phyloP scores from a whole-genome alignment of 345 rosid genomes.

The Capsella bursapastoris region DNA sequence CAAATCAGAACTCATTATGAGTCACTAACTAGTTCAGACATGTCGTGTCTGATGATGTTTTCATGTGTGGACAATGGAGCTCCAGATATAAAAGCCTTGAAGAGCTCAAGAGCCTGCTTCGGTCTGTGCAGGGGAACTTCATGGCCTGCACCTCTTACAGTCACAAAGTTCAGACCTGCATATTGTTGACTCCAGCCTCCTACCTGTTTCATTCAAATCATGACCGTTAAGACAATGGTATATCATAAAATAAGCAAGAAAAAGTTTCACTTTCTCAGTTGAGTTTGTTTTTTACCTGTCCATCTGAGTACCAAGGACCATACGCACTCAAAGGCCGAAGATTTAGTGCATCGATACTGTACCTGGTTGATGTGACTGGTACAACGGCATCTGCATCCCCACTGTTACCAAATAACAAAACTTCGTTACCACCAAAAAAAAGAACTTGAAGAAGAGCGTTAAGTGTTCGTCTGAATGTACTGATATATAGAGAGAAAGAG shows the following conservation, averaged over 20 bases:
- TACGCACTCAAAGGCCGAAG: slow-evolving; percentile 71
- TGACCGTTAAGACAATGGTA: background rate
- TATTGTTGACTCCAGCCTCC: slow-evolving; percentile 97
- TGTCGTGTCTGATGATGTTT: slow-evolving; percentile 38
- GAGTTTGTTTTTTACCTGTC: slow-evolving; percentile 61
- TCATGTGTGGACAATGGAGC: slow-evolving; percentile 52
- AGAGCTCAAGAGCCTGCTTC: slow-evolving; percentile 68
- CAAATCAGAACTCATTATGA: slow-evolving; percentile 25
- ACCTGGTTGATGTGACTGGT: slow-evolving; percentile 90
- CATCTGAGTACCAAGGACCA: slow-evolving; percentile 83
- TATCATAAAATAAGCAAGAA: background rate
- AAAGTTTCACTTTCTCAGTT: slow-evolving; percentile 1
- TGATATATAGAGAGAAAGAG: slow-evolving; percentile 16
- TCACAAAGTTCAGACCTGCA: slow-evolving; percentile 78
- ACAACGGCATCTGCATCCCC: slow-evolving; percentile 92
- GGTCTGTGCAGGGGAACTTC: slow-evolving; percentile 94
- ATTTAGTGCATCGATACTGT: slow-evolving; percentile 77
- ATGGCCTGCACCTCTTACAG: slow-evolving; percentile 90
- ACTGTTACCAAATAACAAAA: slow-evolving; percentile 45
- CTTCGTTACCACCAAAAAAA: background rate
- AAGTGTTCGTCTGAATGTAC: background rate
- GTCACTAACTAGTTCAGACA: slow-evolving; percentile 42
- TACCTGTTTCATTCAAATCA: slow-evolving; percentile 62
- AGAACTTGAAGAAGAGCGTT: background rate
- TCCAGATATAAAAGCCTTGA: slow-evolving; percentile 80